Base-by-base conservation (phyloP, 2,329 filamentous ascomycete species). In the Rutstroemia sp. region DNA sequence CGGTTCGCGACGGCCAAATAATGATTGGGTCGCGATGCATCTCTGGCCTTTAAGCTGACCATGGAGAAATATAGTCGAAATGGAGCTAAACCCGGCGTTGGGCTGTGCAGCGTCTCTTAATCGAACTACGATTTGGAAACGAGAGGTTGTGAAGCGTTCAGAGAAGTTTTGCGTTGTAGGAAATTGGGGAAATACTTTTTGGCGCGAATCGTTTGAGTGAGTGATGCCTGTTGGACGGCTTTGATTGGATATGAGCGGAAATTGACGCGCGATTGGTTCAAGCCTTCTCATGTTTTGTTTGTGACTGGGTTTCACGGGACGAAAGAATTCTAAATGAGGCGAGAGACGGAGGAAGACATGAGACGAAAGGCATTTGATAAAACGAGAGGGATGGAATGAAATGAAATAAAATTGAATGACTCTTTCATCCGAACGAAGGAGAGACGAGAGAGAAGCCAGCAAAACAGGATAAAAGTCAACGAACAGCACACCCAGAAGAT, bases 71-170 rank as follows among this genome's bases (percentile, higher is more conserved):
- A 41, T 19, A 21, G 14, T 48, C 12, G 37, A 45, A 19, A 37
- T 51, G 38, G 49, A 4, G 27, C 27, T 34, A 19, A 7, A 19
- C 14, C 53, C 21, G 34, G 14, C 9, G 45, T 45, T 16, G 23
- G 64, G 64, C 57, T 57, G 63, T 62, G 63, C 58, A 8, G 19
- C 57, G 61, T 63, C 55, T 63, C 61, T 57, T 48, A 21, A 23
- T 38, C n/a, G 27, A 17, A 30, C 25, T 57, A 61, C 47, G 34
- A 57, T 53, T 57, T 46, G 49, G 34, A 37, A 62, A 56, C 37
- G 60, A 66, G 59, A 64, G 63, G 65, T 51, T 61, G 58, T 55
- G 46, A 64, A 62, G 63, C 64, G 65, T 61, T 51, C 56, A 52
- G 45, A 39, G 51, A 19, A 27, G 41, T 49, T 34, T 39, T 54